phyloP scores from a whole-genome alignment of 164 flowering plant species.

The Stephania yunnanensis region DNA sequence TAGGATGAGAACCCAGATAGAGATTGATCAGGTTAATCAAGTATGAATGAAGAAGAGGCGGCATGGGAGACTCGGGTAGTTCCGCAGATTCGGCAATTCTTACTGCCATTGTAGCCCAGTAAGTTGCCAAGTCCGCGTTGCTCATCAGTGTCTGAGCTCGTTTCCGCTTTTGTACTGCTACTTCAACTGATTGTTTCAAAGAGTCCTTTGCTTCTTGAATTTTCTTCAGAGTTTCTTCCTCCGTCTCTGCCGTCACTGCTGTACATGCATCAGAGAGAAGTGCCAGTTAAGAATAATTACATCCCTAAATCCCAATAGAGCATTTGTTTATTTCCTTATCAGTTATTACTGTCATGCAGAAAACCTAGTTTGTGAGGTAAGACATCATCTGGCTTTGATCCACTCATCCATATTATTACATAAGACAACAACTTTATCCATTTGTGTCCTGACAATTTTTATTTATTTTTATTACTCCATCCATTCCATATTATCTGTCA shows the following conservation, averaged over 20 bases:
- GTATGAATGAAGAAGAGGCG: slow-evolving; percentile 19
- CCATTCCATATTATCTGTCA: no score
- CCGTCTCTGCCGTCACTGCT: slow-evolving; percentile 13
- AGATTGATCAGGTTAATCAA: slow-evolving; percentile 15
- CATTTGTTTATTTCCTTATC: neutral
- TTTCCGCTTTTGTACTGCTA: slow-evolving; percentile 48
- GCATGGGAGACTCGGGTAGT: slow-evolving; percentile 20
- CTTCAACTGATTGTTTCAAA: slow-evolving; percentile 28
- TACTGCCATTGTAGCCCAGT: slow-evolving; percentile 59
- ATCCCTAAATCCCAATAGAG: no score
- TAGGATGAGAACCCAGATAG: neutral
- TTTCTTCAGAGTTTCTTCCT: slow-evolving; percentile 23
- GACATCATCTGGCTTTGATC: neutral
- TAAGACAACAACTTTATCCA: no score
- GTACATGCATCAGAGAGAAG: neutral
- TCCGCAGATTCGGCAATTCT: slow-evolving; percentile 55
- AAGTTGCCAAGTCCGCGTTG: slow-evolving; percentile 62
- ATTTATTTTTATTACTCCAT: no score
- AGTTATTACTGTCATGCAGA: neutral
- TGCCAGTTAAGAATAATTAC: neutral
- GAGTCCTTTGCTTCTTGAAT: slow-evolving; percentile 47
- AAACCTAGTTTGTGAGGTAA: neutral
- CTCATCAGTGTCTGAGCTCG: slow-evolving; percentile 66
- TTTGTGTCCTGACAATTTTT: no score
- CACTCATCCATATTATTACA: no score